phyloP scores from a whole-genome alignment of 345 rosid species.

The Gynandropsis gynandra region DNA sequence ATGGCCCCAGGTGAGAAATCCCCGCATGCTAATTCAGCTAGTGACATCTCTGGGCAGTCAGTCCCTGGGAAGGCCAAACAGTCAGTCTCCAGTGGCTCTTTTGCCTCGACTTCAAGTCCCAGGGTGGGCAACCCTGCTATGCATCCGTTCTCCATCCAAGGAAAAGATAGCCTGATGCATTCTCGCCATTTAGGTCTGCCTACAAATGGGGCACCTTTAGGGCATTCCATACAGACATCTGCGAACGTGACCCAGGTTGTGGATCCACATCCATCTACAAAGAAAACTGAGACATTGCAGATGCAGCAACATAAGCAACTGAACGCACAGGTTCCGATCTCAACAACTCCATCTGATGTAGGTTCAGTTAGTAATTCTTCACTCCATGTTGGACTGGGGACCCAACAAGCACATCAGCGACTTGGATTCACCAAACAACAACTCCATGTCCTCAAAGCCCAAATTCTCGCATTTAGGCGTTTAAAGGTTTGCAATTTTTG shows the following conservation, averaged over 20 bases:
- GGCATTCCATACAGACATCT: constrained; percentile 63
- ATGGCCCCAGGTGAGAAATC: constrained; percentile 61
- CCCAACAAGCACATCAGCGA: constrained; percentile 48
- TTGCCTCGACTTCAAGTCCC: constrained; percentile 47
- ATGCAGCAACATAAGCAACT: constrained; percentile 57
- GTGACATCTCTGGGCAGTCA: constrained; percentile 77
- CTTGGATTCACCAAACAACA: constrained; percentile 86
- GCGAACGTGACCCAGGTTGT: constrained; percentile 39
- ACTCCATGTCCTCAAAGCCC: constrained; percentile 95
- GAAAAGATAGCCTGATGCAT: constrained; percentile 59
- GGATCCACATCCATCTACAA: constrained; percentile 51
- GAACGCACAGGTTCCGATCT: constrained; percentile 52
- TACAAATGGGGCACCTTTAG: constrained; percentile 66
- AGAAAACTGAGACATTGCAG: constrained; percentile 52
- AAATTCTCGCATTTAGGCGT: constrained; percentile 92
- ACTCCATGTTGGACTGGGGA: constrained; percentile 46
- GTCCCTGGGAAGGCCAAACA: constrained; percentile 63
- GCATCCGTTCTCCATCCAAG: constrained; percentile 58
- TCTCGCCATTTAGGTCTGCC: constrained; percentile 41
- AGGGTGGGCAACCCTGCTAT: constrained; percentile 37
- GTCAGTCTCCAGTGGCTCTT: constrained; percentile 37
- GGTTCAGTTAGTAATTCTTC: constrained; percentile 31
- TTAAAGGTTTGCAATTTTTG: constrained; percentile 53
- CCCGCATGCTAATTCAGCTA: constrained; percentile 64
- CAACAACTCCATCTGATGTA: constrained; percentile 47